Evolutionary conservation across 192 early-diverging fungal species (phyloP).

Genomic region (Coemansia sp.): DNA sequence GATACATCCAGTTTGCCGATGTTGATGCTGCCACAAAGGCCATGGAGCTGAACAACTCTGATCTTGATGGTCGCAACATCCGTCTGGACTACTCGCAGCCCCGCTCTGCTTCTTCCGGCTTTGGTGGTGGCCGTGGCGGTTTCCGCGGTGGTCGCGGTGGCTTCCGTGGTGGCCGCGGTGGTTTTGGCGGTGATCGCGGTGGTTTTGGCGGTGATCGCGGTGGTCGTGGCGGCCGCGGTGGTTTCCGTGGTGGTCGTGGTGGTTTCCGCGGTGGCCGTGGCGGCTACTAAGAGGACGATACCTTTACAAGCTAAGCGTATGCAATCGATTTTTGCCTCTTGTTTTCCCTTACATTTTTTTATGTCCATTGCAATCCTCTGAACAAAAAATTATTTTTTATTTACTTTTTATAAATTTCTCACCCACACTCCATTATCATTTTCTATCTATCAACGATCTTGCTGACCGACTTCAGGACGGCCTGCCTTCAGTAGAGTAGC

Average conservation of each 20-base stretch:
- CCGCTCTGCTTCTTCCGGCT: conserved; percentile 37
- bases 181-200: conserved; percentile 41
- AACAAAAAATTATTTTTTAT: background rate
- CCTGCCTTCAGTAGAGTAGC: too few relatives aligned
- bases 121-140: conserved; percentile 50
- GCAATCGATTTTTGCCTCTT: background rate
- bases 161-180: conserved; percentile 51
- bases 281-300: conserved; percentile 17
- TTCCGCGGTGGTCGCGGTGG: conserved; percentile 54
- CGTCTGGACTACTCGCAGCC: conserved; percentile 79
- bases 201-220: conserved; percentile 5
- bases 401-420: background rate
- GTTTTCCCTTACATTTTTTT: background rate
- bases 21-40: conserved; percentile 90
- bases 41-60: conserved; percentile 76
- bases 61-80: conserved; percentile 76
- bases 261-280: too few relatives aligned
- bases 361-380: background rate
- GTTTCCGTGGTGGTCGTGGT: too few relatives aligned
- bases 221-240: too few relatives aligned
- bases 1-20: conserved; percentile 93
- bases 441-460: too few relatives aligned
- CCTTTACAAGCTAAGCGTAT: too few relatives aligned
- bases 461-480: too few relatives aligned
- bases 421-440: too few relatives aligned